Evolutionary conservation across 805 yeast species (phyloP).

Genomic region (Saccharomycopsis amapae): DNA sequence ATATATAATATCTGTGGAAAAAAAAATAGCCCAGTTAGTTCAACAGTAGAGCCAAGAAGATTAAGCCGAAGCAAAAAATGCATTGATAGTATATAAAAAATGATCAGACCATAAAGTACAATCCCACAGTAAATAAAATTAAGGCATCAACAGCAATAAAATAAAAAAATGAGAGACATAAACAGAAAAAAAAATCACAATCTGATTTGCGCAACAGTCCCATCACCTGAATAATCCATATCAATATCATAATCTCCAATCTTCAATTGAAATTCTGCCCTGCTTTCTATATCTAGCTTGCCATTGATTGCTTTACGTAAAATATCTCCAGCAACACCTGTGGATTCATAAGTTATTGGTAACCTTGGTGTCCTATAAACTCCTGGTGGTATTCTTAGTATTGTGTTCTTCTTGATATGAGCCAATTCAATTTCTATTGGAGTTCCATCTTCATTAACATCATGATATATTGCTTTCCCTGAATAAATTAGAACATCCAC

Average conservation of each 20-base stretch:
- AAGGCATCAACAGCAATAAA: too few species aligned
- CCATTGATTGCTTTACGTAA: slow-evolving; percentile 46
- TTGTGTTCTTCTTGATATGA: slow-evolving; percentile 27
- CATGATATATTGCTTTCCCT: slow-evolving; percentile 45
- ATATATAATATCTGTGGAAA: not conserved
- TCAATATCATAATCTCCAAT: slow-evolving; percentile 36
- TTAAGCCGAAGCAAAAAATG: not conserved
- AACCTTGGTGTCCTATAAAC: slow-evolving; percentile 41
- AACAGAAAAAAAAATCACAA: slow-evolving; percentile 9
- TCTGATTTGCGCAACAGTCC: slow-evolving; percentile 34
- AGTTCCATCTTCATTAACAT: slow-evolving; percentile 24
- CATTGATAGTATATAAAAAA: not conserved
- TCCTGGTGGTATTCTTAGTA: slow-evolving; percentile 46
- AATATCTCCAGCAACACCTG: slow-evolving; percentile 42
- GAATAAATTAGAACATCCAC: slow-evolving; percentile 35
- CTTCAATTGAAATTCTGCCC: slow-evolving; percentile 35
- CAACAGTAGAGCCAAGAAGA: not conserved
- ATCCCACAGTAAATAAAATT: too few species aligned
- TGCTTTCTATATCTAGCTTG: slow-evolving; percentile 39
- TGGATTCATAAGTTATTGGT: slow-evolving; percentile 38
- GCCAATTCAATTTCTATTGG: slow-evolving; percentile 17
- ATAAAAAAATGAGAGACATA: slow-evolving; percentile 18
- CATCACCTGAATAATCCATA: slow-evolving; percentile 40
- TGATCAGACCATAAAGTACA: too few species aligned
- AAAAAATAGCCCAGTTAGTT: not conserved